These are phyloP conservation scores for Aspergillus bridgeri DNA, from an alignment of 495 filamentous ascomycete species.

Conservation along the genomic window DNA sequence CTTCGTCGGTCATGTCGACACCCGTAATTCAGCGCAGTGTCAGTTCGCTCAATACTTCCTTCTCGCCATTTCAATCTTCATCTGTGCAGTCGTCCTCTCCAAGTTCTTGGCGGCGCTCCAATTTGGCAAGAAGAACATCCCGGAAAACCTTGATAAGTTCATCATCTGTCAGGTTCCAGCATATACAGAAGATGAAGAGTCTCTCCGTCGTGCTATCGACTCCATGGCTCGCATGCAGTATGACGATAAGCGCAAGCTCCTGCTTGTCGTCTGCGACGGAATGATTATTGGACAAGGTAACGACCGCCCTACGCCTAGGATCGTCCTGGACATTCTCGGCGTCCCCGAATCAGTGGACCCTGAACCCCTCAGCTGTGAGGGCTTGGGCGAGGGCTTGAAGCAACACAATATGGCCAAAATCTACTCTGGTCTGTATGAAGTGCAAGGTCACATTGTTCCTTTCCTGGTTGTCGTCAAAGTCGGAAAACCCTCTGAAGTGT, in stretches of 20 bases:
- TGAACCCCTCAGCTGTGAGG: constrained; percentile 97
- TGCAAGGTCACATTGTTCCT: constrained; percentile 95
- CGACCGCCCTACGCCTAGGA: constrained; percentile 89
- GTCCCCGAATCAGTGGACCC: constrained; percentile 91
- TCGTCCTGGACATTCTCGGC: constrained; percentile 95
- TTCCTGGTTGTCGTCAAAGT: constrained; percentile 97
- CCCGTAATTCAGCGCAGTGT: constrained; percentile 81
- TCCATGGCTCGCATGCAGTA: constrained; percentile 94
- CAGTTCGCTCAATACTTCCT: constrained; percentile 88
- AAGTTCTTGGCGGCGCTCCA: constrained; percentile 97
- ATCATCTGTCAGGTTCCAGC: constrained; percentile 96
- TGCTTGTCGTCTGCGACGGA: constrained; percentile 93
- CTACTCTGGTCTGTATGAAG: constrained; percentile 96
- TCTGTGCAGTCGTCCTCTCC: constrained; percentile 80
- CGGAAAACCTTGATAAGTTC: constrained; percentile 97
- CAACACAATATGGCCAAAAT: constrained; percentile 99
- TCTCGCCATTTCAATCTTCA: constrained; percentile 80
- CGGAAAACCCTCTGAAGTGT: constrained; percentile 95
- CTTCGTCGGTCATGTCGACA: constrained; percentile 89
- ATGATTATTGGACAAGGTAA: constrained; percentile 99
- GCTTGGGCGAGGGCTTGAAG: constrained; percentile 90
- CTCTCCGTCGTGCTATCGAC: constrained; percentile 92
- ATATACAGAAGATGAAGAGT: constrained; percentile 98
- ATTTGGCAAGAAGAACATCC: constrained; percentile 84
- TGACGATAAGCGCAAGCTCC: constrained; percentile 95